Evolutionary conservation across 768 basidiomycete genomes (phyloP).

Genomic region (Russula virescens): DNA sequence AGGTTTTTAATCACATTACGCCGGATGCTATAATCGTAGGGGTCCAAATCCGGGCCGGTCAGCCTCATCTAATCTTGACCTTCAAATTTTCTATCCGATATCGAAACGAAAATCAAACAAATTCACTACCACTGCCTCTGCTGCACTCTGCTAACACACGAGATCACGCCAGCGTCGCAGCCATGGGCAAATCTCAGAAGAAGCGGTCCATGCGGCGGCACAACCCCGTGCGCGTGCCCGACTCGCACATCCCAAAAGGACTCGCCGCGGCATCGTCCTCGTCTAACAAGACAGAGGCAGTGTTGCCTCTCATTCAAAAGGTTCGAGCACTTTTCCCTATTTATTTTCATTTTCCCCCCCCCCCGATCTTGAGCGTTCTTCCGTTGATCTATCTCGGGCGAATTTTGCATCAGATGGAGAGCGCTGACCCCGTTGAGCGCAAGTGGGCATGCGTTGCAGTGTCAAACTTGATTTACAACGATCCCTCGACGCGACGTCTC

Average conservation of each 20-base stretch:
- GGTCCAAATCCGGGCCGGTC: too few species aligned
- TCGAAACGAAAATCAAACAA: too few species aligned
- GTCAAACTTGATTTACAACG: conserved; percentile 93
- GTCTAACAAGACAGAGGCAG: conserved; percentile 69
- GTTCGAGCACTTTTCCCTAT: conserved; percentile 34
- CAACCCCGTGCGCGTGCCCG: conserved; percentile 91
- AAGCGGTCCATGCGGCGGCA: conserved; percentile 79
- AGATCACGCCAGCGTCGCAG: not conserved
- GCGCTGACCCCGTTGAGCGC: conserved; percentile 70
- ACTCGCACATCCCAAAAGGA: conserved; percentile 83
- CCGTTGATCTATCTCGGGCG: too few species aligned
- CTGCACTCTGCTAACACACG: too few species aligned
- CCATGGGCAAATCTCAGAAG: conserved; percentile 93
- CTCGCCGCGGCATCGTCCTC: conserved; percentile 66
- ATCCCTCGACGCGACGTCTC: conserved; percentile 83
- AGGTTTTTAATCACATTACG: too few species aligned
- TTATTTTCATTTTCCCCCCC: too few species aligned
- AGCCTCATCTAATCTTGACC: too few species aligned
- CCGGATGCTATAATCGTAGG: too few species aligned
- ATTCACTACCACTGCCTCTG: too few species aligned
- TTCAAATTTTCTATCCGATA: too few species aligned
- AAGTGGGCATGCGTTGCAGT: conserved; percentile 97
- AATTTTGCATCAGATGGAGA: conserved; percentile 52
- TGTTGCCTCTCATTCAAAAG: conserved; percentile 88
- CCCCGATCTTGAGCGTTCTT: not conserved